These are phyloP conservation scores for Eimeria maxima DNA, from an alignment of 169 alveolate genomes.

Conservation along the genomic window DNA sequence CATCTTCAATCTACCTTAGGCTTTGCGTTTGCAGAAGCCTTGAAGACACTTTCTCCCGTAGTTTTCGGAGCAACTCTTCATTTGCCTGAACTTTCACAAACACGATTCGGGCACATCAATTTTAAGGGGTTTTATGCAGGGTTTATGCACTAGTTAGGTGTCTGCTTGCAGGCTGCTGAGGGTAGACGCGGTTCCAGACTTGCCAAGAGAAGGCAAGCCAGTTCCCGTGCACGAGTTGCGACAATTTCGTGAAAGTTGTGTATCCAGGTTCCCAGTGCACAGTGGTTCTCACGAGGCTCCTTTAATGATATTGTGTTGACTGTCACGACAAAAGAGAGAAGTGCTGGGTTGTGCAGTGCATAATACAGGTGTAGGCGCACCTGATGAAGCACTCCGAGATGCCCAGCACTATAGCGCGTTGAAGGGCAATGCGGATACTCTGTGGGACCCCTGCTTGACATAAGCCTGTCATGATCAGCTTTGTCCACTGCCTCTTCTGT, in stretches of 20 bases:
- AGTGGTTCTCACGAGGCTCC: neutral
- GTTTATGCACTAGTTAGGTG: neutral
- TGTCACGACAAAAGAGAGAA: neutral
- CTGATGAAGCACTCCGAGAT: conserved; percentile 38
- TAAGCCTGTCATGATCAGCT: neutral
- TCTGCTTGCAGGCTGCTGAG: neutral
- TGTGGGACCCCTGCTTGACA: neutral
- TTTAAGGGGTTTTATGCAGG: neutral
- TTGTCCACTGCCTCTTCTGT: neutral
- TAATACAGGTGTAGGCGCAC: neutral
- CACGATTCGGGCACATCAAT: neutral
- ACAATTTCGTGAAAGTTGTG: too few relatives aligned
- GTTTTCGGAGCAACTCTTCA: conserved; percentile 22
- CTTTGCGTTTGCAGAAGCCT: conserved; percentile 2
- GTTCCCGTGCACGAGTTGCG: too few relatives aligned
- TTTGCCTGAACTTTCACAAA: conserved; percentile 16
- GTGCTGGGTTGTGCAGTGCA: neutral
- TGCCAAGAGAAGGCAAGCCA: too few relatives aligned
- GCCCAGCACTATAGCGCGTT: neutral
- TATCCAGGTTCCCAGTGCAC: too few relatives aligned
- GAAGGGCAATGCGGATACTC: neutral
- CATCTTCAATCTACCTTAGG: neutral
- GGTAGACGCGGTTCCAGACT: too few relatives aligned
- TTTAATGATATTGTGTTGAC: neutral
- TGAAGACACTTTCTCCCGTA: conserved; percentile 12